phyloP scores from a whole-genome alignment of 331 rosid species.

The Telfairia occidentalis region DNA sequence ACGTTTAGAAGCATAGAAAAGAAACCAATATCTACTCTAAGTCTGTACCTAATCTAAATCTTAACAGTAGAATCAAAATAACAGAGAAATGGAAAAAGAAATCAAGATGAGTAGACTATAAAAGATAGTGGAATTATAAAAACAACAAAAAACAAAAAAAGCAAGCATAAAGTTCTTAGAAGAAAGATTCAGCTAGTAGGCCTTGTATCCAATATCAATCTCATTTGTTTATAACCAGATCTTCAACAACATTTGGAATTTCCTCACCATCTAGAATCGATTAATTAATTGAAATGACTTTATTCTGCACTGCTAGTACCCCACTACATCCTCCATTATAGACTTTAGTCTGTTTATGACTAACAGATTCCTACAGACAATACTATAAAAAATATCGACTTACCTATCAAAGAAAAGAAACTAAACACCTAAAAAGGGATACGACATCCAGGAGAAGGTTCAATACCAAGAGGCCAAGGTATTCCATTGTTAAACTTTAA shows the following conservation, averaged over 20 bases:
- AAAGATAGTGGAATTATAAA: not conserved
- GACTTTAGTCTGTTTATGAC: too few relatives aligned
- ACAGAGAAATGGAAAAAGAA: not conserved
- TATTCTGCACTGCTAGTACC: not conserved
- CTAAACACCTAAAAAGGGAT: not conserved
- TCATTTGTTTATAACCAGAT: not conserved
- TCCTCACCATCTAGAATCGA: not conserved
- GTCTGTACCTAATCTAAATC: not conserved
- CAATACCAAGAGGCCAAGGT: not conserved
- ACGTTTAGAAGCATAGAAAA: slow-evolving; percentile 3
- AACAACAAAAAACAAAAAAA: not conserved
- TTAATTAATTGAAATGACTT: not conserved
- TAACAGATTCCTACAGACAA: not conserved
- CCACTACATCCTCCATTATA: not conserved
- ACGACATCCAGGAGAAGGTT: not conserved
- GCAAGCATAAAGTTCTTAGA: not conserved
- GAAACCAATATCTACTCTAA: not conserved
- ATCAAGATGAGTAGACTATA: not conserved
- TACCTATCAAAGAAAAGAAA: not conserved
- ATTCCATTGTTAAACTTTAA: not conserved
- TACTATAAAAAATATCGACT: not conserved
- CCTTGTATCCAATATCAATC: not conserved
- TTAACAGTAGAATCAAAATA: not conserved
- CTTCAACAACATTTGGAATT: not conserved
- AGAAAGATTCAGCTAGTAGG: not conserved